Conservation (phyloP, 805 yeast genomes). For the Saccharomycopsis sp. region DNA sequence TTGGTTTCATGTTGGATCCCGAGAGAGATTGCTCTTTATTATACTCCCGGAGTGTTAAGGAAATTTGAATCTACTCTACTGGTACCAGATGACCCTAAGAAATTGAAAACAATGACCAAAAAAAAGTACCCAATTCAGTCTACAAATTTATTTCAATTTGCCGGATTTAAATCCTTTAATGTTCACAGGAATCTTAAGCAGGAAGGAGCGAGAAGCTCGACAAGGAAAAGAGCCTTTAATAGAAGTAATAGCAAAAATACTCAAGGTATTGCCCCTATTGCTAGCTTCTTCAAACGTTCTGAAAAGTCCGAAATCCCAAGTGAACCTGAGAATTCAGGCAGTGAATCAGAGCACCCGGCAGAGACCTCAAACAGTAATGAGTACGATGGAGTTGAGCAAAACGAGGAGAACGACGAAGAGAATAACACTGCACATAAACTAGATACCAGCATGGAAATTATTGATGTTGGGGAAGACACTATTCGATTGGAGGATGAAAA, state of each 20-base stretch:
- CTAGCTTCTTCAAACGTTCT: background rate
- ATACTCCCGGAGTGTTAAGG: slow-evolving; percentile 11
- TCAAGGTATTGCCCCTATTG: too few species aligned
- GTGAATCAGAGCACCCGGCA: background rate
- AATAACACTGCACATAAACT: too few species aligned
- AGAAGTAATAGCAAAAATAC: too few species aligned
- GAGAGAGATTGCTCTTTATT: slow-evolving; percentile 6
- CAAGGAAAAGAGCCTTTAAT: too few species aligned
- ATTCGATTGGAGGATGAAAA: background rate
- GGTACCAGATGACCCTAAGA: too few species aligned
- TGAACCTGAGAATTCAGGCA: background rate
- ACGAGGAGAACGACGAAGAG: background rate
- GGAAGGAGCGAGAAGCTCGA: too few species aligned
- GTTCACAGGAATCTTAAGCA: too few species aligned
- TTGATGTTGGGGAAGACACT: too few species aligned
- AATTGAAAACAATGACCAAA: background rate
- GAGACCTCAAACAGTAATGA: background rate
- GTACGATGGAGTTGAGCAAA: background rate
- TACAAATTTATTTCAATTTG: slow-evolving; percentile 6
- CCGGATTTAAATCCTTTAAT: background rate
- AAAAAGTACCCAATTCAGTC: background rate
- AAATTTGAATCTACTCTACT: slow-evolving; percentile 2
- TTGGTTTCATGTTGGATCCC: slow-evolving; percentile 9
- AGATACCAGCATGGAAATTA: background rate
- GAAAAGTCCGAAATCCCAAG: background rate